phyloP scores from a whole-genome alignment of 805 yeast genomes.

The Pichia cabralensis region DNA sequence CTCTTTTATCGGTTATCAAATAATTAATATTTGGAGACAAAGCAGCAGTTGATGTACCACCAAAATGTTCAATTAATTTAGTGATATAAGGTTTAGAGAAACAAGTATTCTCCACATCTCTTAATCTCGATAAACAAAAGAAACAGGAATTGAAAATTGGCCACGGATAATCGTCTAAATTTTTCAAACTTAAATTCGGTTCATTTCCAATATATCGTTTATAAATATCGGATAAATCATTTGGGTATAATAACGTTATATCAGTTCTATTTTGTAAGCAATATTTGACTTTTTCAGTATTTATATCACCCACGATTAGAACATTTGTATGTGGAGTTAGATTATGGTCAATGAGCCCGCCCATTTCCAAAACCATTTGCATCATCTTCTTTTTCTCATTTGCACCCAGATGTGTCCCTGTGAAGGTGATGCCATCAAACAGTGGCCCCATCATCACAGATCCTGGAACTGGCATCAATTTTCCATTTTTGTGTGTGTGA shows the following conservation, averaged over 20 bases:
- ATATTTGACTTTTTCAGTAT: constrained; percentile 46
- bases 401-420: constrained; percentile 44
- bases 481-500: no score
- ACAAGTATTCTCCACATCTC: constrained; percentile 12
- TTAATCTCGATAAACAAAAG: constrained; percentile 36
- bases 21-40: constrained; percentile 34
- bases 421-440: constrained; percentile 39
- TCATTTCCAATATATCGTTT: constrained; percentile 41
- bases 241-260: constrained; percentile 42
- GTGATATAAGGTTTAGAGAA: constrained; percentile 26
- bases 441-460: constrained; percentile 22
- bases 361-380: constrained; percentile 40
- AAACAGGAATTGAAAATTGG: constrained; percentile 36
- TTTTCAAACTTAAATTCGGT: constrained; percentile 7
- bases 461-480: neutral
- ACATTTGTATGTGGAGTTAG: constrained; percentile 52
- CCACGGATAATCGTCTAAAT: constrained; percentile 19
- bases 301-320: constrained; percentile 47
- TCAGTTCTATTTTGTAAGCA: constrained; percentile 44
- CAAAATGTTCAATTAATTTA: constrained; percentile 30
- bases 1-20: constrained; percentile 39
- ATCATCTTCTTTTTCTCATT: constrained; percentile 33
- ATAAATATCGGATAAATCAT: constrained; percentile 31
- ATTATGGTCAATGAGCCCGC: constrained; percentile 49
- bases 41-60: constrained; percentile 44